Percentiles rank a stretch among this genome's conserved stretches.
These are phyloP conservation scores for Phytophthora pinifolia DNA, from an alignment of 352 stramenopile species.

Conservation along the genomic window DNA sequence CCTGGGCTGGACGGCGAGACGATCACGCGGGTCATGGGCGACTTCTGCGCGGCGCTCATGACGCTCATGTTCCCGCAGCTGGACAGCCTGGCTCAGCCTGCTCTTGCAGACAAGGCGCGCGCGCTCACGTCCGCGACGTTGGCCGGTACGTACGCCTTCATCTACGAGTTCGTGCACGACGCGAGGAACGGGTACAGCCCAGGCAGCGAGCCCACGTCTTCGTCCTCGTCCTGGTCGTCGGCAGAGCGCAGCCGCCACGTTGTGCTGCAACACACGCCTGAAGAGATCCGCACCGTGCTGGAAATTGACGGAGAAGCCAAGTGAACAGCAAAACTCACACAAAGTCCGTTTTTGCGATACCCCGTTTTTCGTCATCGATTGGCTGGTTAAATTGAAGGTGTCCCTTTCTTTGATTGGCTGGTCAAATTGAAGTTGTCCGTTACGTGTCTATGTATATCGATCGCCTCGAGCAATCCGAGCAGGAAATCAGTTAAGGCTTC, in stretches of 20 bases:
- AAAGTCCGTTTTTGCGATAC: too few species aligned
- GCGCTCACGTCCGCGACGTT: constrained; percentile 38
- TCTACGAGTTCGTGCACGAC: constrained; percentile 65
- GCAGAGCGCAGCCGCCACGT: constrained; percentile 22
- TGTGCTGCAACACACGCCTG: constrained; percentile 55
- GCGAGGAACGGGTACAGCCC: constrained; percentile 41
- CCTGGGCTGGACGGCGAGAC: constrained; percentile 46
- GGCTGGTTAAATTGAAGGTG: not conserved
- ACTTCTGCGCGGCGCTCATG: constrained; percentile 50
- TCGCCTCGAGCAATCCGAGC: too few species aligned
- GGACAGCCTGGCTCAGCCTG: constrained; percentile 53
- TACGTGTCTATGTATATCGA: too few species aligned
- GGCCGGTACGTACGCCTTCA: constrained; percentile 44
- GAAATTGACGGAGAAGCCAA: constrained; percentile 52
- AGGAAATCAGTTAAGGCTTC: too few species aligned
- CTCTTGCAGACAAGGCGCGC: constrained; percentile 45
- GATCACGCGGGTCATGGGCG: constrained; percentile 53
- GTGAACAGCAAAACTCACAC: constrained; percentile 6
- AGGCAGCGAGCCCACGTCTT: constrained; percentile 20
- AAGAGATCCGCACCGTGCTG: constrained; percentile 62
- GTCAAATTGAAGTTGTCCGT: constrained; percentile 27
- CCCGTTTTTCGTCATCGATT: too few species aligned
- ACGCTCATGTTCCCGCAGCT: constrained; percentile 53
- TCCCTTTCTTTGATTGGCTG: constrained; percentile 6
- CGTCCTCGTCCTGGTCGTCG: constrained; percentile 11